Evolutionary conservation across 192 early-diverging fungal species (phyloP).

Genomic region (Umbelopsis vinacea): DNA sequence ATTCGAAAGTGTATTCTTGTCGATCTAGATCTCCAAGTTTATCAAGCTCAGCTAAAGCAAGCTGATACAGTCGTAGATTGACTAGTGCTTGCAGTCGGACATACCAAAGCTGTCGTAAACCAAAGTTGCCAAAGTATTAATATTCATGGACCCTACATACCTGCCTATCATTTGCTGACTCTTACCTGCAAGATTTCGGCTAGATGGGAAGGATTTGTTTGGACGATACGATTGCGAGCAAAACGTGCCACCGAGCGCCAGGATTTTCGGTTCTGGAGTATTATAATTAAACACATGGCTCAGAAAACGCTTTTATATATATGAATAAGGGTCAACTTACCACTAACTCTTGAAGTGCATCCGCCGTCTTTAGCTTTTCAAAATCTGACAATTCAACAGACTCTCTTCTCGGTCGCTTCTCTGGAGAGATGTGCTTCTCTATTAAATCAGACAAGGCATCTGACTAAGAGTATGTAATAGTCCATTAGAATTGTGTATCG

Average conservation of each 20-base stretch:
- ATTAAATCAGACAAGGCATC: constrained; percentile 52
- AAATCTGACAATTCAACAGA: constrained; percentile 36
- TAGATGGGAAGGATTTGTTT: constrained; percentile 39
- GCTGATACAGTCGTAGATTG: constrained; percentile 51
- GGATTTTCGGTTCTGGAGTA: constrained; percentile 49
- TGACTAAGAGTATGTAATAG: constrained; percentile 23
- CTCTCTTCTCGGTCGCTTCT: constrained; percentile 47
- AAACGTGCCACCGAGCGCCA: constrained; percentile 54
- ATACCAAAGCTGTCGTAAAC: constrained; percentile 51
- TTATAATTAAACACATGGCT: neutral
- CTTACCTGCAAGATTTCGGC: constrained; percentile 50
- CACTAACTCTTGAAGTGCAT: constrained; percentile 43
- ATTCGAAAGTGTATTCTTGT: constrained; percentile 44
- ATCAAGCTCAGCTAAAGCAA: constrained; percentile 57
- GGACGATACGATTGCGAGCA: constrained; percentile 47
- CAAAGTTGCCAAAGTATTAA: neutral
- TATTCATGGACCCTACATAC: neutral
- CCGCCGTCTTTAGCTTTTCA: constrained; percentile 41
- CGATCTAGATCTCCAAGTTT: constrained; percentile 52
- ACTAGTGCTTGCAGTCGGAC: constrained; percentile 49
- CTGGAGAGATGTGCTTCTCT: constrained; percentile 48
- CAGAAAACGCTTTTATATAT: neutral
- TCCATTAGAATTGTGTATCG: too few relatives aligned
- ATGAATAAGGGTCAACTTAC: constrained; percentile 22
- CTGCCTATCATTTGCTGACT: too few relatives aligned